Percentiles rank a stretch among this genome's conserved stretches.
phyloP scores from a whole-genome alignment of 2,329 filamentous ascomycete species.

The Penicillium sp. region DNA sequence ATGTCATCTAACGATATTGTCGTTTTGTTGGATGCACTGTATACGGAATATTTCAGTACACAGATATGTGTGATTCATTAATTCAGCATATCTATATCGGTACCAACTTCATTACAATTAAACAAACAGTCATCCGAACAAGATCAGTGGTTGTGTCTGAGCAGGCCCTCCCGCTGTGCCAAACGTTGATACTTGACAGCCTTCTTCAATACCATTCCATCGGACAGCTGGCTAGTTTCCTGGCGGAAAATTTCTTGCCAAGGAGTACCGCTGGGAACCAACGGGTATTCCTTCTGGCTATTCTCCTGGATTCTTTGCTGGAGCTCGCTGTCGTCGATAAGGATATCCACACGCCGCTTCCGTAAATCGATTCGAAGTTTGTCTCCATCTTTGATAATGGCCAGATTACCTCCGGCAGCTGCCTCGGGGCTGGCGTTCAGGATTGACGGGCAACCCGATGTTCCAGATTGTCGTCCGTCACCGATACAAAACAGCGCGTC shows the following conservation, averaged over 20 bases:
- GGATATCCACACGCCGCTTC: slow-evolving; percentile 50
- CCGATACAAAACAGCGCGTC: slow-evolving; percentile 52
- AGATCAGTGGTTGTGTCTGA: slow-evolving; percentile 44
- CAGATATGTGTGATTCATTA: not conserved
- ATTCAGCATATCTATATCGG: not conserved
- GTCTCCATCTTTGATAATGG: slow-evolving; percentile 52
- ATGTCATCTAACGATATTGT: not conserved
- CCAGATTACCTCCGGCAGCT: slow-evolving; percentile 54
- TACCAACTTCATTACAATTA: not conserved
- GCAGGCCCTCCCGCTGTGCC: slow-evolving; percentile 46
- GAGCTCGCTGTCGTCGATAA: slow-evolving; percentile 41
- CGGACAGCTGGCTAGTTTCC: slow-evolving; percentile 46
- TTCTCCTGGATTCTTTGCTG: slow-evolving; percentile 26
- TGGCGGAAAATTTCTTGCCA: slow-evolving; percentile 53
- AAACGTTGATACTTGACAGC: slow-evolving; percentile 50
- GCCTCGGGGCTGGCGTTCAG: slow-evolving; percentile 58
- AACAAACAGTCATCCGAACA: not conserved
- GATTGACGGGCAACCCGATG: slow-evolving; percentile 55
- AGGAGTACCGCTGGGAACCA: slow-evolving; percentile 35
- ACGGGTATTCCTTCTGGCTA: slow-evolving; percentile 2
- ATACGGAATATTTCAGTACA: not conserved
- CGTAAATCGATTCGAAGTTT: slow-evolving; percentile 51
- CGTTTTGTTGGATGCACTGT: not conserved
- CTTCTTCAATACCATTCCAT: slow-evolving; percentile 49
- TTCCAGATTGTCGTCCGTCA: slow-evolving; percentile 56